Base-by-base conservation (phyloP, 768 basidiomycete species). In the Tremella yokohamensis region DNA sequence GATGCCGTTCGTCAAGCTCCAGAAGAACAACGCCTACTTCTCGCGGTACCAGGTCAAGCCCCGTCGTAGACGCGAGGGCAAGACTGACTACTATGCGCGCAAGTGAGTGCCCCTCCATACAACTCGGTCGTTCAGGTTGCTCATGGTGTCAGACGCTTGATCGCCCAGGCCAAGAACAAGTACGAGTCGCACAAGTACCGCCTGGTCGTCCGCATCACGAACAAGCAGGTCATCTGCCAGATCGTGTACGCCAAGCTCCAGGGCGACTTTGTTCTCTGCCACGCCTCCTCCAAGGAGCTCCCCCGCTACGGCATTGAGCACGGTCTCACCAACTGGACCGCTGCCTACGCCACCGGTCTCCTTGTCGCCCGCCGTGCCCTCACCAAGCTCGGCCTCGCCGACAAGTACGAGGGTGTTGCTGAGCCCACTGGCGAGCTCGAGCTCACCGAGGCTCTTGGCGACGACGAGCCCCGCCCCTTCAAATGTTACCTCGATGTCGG, bases 161-260 rank as follows among this genome's bases (percentile, higher is more conserved):
- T 98, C 65, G 85, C 89, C 59, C 96, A 99, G 83, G 92, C 96
- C 59, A 99, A 99, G 84, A 98, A 97, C 86, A 98, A 98, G 83
- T 98, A 96, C 82, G 94, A 94, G 71, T 90, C 91, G 39, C 92
- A 93, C 56, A 96, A 97, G 81, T 96, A 96, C 81, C 91, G 93
- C 69, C 50, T 50, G 8, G 96, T 98, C 63, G 96, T 99, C 76
- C 90, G 96, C 69, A 92, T 98, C 85, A 94, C 93, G 70, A 98
- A 99, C 85, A 88, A 84, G 81, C 85, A 96, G 74, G 85, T 97
- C 79, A 90, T 96, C 77, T 86, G 87, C 70, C 73, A 78, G 79
- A 87, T 99, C 75, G 83, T 91, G 78, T 98, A 97, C 75, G 93
- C 96, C 66, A 96, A 94, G 70, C 82, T 99, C 63, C 90, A 94